Percentiles rank a stretch among this genome's conserved stretches.
These are phyloP conservation scores for Misopates orontium DNA, from an alignment of 257 asterid species.

Conservation along the genomic window DNA sequence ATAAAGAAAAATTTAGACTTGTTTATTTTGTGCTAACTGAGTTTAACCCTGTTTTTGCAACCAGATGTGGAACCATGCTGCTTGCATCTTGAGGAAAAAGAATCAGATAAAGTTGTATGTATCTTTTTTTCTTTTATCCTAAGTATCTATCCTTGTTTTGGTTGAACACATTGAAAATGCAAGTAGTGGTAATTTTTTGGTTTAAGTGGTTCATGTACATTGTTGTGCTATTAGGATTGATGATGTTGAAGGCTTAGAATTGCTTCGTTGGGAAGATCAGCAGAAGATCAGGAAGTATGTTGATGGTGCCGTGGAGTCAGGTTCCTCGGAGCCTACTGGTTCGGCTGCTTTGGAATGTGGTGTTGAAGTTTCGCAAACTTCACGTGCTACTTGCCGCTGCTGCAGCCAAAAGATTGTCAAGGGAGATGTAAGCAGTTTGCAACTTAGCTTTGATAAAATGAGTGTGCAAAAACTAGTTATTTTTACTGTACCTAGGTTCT, in stretches of 20 bases:
- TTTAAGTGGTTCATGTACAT: slow-evolving; percentile 20
- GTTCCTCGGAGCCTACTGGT: slow-evolving; percentile 40
- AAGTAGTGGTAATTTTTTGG: not conserved
- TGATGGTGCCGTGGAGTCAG: slow-evolving; percentile 41
- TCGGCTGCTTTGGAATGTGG: slow-evolving; percentile 47
- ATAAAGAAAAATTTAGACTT: not conserved
- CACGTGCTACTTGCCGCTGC: slow-evolving; percentile 80
- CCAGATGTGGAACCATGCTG: slow-evolving; percentile 98
- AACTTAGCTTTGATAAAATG: slow-evolving; percentile 17
- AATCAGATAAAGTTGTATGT: slow-evolving; percentile 81
- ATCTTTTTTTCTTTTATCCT: slow-evolving; percentile 24
- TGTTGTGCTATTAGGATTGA: slow-evolving; percentile 49
- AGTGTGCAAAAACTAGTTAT: not conserved
- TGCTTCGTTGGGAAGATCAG: slow-evolving; percentile 95
- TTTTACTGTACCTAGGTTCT: not conserved
- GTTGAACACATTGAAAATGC: not conserved
- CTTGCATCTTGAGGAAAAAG: slow-evolving; percentile 66
- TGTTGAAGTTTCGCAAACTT: slow-evolving; percentile 63
- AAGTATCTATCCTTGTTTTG: not conserved
- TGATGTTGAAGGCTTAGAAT: slow-evolving; percentile 91
- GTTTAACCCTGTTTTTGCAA: slow-evolving; percentile 34
- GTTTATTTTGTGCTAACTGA: slow-evolving; percentile 29
- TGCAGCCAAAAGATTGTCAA: slow-evolving; percentile 75
- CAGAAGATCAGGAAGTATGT: slow-evolving; percentile 69
- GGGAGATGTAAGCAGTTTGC: slow-evolving; percentile 61